Conservation (phyloP, 2,329 filamentous ascomycete genomes). For the Dothidotthia symphoricarpi region DNA sequence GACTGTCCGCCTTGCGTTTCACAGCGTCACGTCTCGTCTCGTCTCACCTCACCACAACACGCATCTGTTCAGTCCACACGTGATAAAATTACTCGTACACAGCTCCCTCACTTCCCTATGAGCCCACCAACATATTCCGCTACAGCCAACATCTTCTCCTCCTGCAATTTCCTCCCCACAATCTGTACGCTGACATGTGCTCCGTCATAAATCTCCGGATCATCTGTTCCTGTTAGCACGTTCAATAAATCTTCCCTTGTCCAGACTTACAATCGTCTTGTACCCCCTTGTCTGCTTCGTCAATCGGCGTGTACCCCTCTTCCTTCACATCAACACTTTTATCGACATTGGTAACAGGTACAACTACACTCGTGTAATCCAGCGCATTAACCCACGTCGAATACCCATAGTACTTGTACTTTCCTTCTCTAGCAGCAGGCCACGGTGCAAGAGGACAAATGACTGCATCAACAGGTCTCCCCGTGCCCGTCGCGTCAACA, state of each 20-base stretch:
- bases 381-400: slow-evolving; percentile 31
- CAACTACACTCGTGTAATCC: slow-evolving; percentile 35
- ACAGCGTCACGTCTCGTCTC: no score
- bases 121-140: slow-evolving; percentile 32
- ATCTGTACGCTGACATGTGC: slow-evolving; percentile 41
- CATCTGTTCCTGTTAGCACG: slow-evolving; percentile 29
- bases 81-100: no score
- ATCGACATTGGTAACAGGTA: slow-evolving; percentile 38
- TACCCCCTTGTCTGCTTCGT: slow-evolving; percentile 26
- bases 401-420: slow-evolving; percentile 38
- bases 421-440: slow-evolving; percentile 32
- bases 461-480: slow-evolving; percentile 39
- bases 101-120: slow-evolving; percentile 14
- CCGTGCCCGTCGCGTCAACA: slow-evolving; percentile 21
- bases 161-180: slow-evolving; percentile 39
- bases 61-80: no score
- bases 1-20: no score
- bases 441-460: slow-evolving; percentile 41
- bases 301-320: slow-evolving; percentile 23
- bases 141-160: slow-evolving; percentile 42
- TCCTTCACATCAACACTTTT: slow-evolving; percentile 28
- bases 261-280: slow-evolving; percentile 31
- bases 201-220: slow-evolving; percentile 42
- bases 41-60: no score
- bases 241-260: background rate